Base-by-base conservation (phyloP, 306 rosid genomes). In the Ceratonia siliqua region DNA sequence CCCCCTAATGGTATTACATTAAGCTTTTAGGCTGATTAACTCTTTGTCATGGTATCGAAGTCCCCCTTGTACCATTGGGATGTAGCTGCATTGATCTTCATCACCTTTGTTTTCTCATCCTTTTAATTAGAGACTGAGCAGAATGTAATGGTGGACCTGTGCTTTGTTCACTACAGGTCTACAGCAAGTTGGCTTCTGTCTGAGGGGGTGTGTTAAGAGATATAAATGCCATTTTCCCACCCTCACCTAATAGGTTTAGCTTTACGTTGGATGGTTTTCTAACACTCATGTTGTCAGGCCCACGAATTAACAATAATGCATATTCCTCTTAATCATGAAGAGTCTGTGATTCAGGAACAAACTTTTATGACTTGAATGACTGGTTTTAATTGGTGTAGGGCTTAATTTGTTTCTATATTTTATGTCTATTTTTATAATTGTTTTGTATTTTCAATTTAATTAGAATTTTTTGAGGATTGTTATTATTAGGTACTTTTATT, bases 201-300 rank as follows among this genome's bases (percentile, higher is more conserved):
- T 22, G n/a, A 28, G 27, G 53, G 54, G 20, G 72, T 28, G 25
- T 69, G 46, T 43, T 15, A 20, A 36, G 42, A 53, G 58, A 72
- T 78, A 56, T 48, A 35, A 76, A 35, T 64, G 57, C 74, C 70
- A 62, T 64, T 70, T 55, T 45, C 18, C 71, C 20, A 48, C 33
- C 42, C 49, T 38, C 27, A 21, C 48, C 62, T 38, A 69, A 53
- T 8, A 70, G 64, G 35, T 56, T 57, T 71, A 70, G 36, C 56
- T 54, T 56, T 59, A 38, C 39, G 45, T 52, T 65, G 53, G 75
- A 54, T 57, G 79, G 25, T 50, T 72, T 50, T 66, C 72, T 64
- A 46, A 50, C 20, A 14, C 33, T 68, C 50, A 48, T 58, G 72
- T 32, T 38, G 33, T 64, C 45, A 28, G 39, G 72, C 38, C 21